phyloP scores from a whole-genome alignment of 306 rosid species.

The Hylodesmum podocarpum region DNA sequence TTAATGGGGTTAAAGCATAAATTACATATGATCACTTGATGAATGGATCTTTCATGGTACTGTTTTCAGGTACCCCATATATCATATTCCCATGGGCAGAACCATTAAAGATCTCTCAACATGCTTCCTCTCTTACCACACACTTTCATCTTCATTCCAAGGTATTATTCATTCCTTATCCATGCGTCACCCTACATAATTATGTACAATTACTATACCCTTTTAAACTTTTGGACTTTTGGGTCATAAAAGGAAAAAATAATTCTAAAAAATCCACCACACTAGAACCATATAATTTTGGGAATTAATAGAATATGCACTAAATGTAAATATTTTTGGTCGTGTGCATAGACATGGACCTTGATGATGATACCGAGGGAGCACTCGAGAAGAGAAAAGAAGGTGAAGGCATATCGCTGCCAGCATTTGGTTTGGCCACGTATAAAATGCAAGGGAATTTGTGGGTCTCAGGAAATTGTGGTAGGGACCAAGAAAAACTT shows the following conservation, averaged over 20 bases:
- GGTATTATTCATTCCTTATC: conserved; percentile 42
- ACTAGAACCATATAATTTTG: not conserved
- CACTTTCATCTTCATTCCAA: conserved; percentile 95
- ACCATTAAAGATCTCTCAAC: conserved; percentile 88
- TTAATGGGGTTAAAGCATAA: not conserved
- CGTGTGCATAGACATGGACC: conserved; percentile 55
- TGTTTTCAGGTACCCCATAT: conserved; percentile 90
- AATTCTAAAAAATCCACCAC: not conserved
- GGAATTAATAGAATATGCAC: conserved; percentile 10
- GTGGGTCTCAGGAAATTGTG: conserved; percentile 78
- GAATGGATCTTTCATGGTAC: not conserved
- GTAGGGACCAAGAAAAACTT: conserved; percentile 79
- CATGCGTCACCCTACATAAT: not conserved
- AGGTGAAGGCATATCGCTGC: conserved; percentile 59
- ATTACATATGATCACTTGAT: not conserved
- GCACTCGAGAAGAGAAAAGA: conserved; percentile 54
- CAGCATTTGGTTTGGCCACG: conserved; percentile 91
- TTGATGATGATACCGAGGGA: conserved; percentile 53
- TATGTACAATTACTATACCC: not conserved
- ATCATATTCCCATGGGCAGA: conserved; percentile 98
- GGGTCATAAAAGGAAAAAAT: not conserved
- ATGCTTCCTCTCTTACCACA: conserved; percentile 93
- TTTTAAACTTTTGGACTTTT: not conserved
- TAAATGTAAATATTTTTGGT: not conserved
- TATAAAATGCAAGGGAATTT: conserved; percentile 87